Evolutionary conservation across 164 flowering plant genomes (phyloP).

Genomic region (Berberis vulgaris): DNA sequence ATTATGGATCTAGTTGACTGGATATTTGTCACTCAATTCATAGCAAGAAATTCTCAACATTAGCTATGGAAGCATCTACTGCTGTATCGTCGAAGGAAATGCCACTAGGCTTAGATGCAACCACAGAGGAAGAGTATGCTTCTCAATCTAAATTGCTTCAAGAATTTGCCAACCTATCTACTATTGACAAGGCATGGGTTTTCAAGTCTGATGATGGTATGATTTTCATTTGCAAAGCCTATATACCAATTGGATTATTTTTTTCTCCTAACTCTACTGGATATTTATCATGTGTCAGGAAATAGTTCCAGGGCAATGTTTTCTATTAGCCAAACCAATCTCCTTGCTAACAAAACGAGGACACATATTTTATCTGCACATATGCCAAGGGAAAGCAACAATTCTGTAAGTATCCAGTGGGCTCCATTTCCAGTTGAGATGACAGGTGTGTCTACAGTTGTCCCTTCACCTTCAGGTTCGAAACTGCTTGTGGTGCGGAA

Average conservation of each 20-base stretch:
- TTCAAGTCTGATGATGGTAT: constrained; percentile 56
- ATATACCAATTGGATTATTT: background rate
- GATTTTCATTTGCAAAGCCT: background rate
- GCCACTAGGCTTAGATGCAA: constrained; percentile 38
- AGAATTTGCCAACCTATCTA: constrained; percentile 59
- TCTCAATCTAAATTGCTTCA: constrained; percentile 56
- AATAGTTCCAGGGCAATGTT: constrained; percentile 63
- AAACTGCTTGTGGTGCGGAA: constrained; percentile 75
- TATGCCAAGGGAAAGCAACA: constrained; percentile 29
- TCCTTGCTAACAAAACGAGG: constrained; percentile 73
- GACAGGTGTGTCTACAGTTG: constrained; percentile 57
- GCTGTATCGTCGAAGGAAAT: constrained; percentile 26
- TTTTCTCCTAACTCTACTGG: background rate
- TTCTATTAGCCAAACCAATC: constrained; percentile 62
- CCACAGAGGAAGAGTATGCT: constrained; percentile 58
- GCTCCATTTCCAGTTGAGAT: constrained; percentile 90
- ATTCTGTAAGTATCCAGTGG: constrained; percentile 62
- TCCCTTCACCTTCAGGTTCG: constrained; percentile 89
- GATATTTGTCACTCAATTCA: constrained; percentile 6
- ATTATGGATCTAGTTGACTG: background rate
- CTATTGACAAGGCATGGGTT: constrained; percentile 74
- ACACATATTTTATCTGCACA: constrained; percentile 50
- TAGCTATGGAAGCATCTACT: constrained; percentile 42
- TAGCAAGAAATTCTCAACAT: constrained; percentile 21
- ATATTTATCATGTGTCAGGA: constrained; percentile 28